These are phyloP conservation scores for Vitis labrusca DNA, from an alignment of 164 flowering plant genomes.

Conservation along the genomic window DNA sequence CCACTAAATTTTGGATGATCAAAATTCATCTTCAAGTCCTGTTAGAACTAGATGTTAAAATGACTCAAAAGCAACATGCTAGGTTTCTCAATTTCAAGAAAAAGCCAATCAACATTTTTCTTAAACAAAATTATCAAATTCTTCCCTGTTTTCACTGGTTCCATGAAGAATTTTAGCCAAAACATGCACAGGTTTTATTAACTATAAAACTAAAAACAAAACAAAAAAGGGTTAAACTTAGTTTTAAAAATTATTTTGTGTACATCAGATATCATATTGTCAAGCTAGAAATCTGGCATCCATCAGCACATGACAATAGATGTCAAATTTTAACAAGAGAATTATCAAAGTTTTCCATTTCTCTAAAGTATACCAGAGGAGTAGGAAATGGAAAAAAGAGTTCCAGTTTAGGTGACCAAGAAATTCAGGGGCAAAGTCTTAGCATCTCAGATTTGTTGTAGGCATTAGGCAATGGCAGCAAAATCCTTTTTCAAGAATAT, in stretches of 20 bases:
- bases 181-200: not conserved
- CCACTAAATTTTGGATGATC: conserved; percentile 90
- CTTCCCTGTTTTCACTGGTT: not conserved
- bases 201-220: not conserved
- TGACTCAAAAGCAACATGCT: not conserved
- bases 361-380: not conserved
- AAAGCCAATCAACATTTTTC: not conserved
- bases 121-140: not conserved
- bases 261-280: too few species aligned
- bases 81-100: not conserved
- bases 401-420: too few species aligned
- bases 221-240: not conserved
- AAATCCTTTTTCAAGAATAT: too few species aligned
- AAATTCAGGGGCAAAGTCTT: too few species aligned
- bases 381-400: too few species aligned
- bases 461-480: too few species aligned
- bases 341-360: too few species aligned
- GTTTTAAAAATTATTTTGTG: not conserved
- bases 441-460: too few species aligned
- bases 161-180: not conserved
- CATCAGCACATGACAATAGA: too few species aligned
- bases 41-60: conserved; percentile 9
- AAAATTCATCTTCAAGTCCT: conserved; percentile 65
- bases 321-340: too few species aligned
- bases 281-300: too few species aligned